A percentile compares a stretch with the other conserved stretches of the same genome.
Conservation (phyloP, 2,329 filamentous ascomycete species). For the Colletotrichum musae region DNA sequence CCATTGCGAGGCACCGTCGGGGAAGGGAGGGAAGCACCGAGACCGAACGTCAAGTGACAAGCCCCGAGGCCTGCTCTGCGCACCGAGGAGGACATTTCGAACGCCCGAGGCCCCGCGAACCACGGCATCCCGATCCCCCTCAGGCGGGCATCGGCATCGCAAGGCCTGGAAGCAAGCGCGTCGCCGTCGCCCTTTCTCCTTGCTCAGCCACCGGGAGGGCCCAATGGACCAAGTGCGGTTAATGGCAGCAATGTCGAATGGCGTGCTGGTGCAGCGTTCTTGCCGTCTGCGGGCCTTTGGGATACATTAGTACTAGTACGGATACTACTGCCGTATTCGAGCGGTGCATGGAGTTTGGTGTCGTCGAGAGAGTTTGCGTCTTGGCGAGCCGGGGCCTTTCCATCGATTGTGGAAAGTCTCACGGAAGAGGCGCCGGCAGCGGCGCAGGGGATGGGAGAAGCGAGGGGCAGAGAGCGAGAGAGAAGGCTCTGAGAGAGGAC, state of each 20-base stretch:
- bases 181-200: slow-evolving; percentile 1
- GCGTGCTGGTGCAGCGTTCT: no score
- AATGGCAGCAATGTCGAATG: slow-evolving; percentile 1
- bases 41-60: neutral
- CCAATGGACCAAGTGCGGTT: slow-evolving; percentile 8
- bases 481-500: neutral
- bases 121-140: slow-evolving; percentile 5
- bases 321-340: no score
- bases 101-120: slow-evolving; percentile 17
- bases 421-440: slow-evolving; percentile 11
- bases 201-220: slow-evolving; percentile 24
- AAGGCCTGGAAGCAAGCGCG: neutral
- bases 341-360: no score
- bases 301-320: neutral
- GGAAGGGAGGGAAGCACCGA: neutral
- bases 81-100: neutral
- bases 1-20: neutral
- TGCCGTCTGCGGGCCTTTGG: no score
- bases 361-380: neutral
- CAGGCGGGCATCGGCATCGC: neutral
- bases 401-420: slow-evolving; percentile 3
- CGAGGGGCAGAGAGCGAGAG: slow-evolving; percentile 3
- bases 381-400: slow-evolving; percentile 1
- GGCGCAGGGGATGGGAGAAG: neutral
- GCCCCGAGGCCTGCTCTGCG: neutral